A percentile compares a stretch with the other conserved stretches of the same genome.
These are phyloP conservation scores for Alopecurus myosuroides DNA, from an alignment of 176 grass and related monocot species.

Conservation along the genomic window DNA sequence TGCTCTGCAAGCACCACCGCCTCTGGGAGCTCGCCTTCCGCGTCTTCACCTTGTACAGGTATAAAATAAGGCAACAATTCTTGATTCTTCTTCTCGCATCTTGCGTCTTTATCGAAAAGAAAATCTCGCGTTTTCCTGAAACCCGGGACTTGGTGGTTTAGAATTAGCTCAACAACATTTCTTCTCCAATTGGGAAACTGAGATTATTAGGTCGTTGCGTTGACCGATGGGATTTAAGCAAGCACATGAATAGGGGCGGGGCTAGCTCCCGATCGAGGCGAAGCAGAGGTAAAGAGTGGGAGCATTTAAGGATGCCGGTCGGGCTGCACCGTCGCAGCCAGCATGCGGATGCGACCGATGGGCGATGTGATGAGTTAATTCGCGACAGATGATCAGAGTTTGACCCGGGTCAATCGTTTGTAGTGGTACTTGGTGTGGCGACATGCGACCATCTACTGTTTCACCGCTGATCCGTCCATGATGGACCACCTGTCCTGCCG, in stretches of 20 bases:
- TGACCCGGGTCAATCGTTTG: slow-evolving; percentile 24
- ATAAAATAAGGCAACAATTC: background rate
- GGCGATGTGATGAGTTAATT: slow-evolving; percentile 8
- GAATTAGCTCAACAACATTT: slow-evolving; percentile 22
- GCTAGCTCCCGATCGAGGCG: background rate
- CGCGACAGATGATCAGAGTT: slow-evolving; percentile 6
- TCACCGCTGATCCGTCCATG: background rate
- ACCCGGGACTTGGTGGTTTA: background rate
- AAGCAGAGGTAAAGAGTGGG: background rate
- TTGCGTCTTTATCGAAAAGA: too few relatives aligned
- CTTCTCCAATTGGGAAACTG: background rate
- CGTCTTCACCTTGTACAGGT: slow-evolving; percentile 88
- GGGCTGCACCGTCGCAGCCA: background rate
- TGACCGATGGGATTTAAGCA: background rate
- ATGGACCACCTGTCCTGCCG: background rate
- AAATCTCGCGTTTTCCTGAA: too few relatives aligned
- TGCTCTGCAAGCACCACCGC: slow-evolving; percentile 92
- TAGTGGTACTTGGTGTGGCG: background rate
- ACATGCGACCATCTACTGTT: background rate
- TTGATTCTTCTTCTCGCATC: background rate
- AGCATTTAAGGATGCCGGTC: slow-evolving; percentile 5
- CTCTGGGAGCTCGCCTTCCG: slow-evolving; percentile 82
- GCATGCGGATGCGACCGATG: slow-evolving; percentile 7
- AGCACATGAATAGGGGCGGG: too few relatives aligned
- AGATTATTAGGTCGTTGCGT: background rate